Evolutionary conservation across 257 asterid genomes (phyloP).

Genomic region (Thymus quinquecostatus): DNA sequence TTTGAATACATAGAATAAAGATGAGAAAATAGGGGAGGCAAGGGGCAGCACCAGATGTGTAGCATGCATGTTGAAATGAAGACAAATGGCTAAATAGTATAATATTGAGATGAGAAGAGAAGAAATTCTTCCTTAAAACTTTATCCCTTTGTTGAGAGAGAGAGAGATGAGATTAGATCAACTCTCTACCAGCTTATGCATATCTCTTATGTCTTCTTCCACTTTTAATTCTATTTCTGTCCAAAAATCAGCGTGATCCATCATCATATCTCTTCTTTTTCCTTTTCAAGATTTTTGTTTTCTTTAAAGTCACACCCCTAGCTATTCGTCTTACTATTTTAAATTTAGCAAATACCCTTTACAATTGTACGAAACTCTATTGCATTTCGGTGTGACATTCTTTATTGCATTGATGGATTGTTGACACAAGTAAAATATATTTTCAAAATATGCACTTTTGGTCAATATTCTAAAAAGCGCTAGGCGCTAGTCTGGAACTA

Average conservation of each 20-base stretch:
- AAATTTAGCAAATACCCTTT: too few relatives aligned
- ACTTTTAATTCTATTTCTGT: not conserved
- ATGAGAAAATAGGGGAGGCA: not conserved
- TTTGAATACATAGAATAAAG: not conserved
- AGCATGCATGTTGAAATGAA: slow-evolving; percentile 34
- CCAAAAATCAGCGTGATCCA: not conserved
- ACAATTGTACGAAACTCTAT: too few relatives aligned
- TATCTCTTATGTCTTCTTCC: slow-evolving; percentile 33
- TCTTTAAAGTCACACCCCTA: slow-evolving; percentile 3
- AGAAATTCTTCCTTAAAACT: slow-evolving; percentile 22
- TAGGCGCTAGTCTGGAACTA: too few relatives aligned
- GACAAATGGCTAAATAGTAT: slow-evolving; percentile 39
- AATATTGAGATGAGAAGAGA: slow-evolving; percentile 9
- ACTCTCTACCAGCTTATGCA: slow-evolving; percentile 1
- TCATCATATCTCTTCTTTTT: slow-evolving; percentile 13
- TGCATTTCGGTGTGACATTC: too few relatives aligned
- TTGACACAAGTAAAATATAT: too few relatives aligned
- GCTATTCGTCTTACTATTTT: too few relatives aligned
- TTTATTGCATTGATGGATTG: too few relatives aligned
- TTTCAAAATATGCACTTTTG: too few relatives aligned
- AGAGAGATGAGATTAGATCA: slow-evolving; percentile 23
- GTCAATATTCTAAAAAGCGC: too few relatives aligned
- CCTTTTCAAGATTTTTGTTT: slow-evolving; percentile 4
- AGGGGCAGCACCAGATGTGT: slow-evolving; percentile 20
- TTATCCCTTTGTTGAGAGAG: slow-evolving; percentile 24